Conservation (phyloP, 495 filamentous ascomycete species). For the Amorphotheca resinae region DNA sequence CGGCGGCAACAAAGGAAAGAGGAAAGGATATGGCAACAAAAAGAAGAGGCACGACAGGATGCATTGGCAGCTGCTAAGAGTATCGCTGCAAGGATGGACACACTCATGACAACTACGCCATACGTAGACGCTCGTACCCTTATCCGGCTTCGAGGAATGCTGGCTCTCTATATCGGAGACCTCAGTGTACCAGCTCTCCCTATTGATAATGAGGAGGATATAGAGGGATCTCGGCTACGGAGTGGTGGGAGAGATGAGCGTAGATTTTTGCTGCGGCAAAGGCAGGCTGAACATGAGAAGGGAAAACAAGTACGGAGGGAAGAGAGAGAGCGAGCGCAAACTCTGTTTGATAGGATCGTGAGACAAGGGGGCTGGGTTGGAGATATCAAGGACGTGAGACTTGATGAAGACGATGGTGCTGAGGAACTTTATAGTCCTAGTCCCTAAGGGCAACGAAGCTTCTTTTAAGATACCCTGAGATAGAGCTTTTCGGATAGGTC, state of each 20-base stretch:
- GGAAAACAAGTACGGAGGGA: conserved; percentile 5
- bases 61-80: conserved; percentile 35
- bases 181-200: conserved; percentile 23
- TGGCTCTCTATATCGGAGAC: conserved; percentile 51
- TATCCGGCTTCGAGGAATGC: conserved; percentile 45
- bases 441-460: neutral
- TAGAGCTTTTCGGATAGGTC: neutral
- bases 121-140: conserved; percentile 43
- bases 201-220: conserved; percentile 2
- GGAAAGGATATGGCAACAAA: conserved; percentile 9
- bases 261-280: conserved; percentile 7
- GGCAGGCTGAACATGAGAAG: conserved; percentile 10
- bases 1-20: conserved; percentile 1
- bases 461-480: neutral
- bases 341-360: conserved; percentile 8
- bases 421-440: neutral
- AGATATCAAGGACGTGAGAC: conserved; percentile 4
- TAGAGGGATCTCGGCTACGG: neutral
- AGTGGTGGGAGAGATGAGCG: conserved; percentile 2
- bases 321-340: conserved; percentile 4
- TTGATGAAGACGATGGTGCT: neutral
- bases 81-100: conserved; percentile 46
- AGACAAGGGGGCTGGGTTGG: conserved; percentile 4
- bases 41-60: conserved; percentile 12
- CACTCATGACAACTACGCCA: conserved; percentile 44